phyloP scores from a whole-genome alignment of 2,329 filamentous ascomycete species.

The Aspergillus ochraceoroseus region DNA sequence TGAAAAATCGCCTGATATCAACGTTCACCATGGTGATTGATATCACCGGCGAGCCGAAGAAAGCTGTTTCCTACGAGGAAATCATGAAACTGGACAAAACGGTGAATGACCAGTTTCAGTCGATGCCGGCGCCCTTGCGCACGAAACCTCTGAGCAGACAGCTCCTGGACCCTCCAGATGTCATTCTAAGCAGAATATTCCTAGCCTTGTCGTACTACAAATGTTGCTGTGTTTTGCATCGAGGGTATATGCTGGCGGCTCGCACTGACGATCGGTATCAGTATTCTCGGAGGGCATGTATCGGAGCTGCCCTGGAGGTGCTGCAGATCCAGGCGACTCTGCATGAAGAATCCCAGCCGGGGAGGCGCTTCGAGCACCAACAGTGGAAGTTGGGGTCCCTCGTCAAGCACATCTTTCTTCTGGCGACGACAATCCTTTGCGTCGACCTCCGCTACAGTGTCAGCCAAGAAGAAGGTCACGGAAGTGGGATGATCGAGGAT shows the following conservation, averaged over 20 bases:
- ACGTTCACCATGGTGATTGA: constrained; percentile 14
- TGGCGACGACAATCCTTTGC: constrained; percentile 47
- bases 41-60: constrained; percentile 9
- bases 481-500: too few relatives aligned
- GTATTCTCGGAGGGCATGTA: constrained; percentile 42
- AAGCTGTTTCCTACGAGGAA: constrained; percentile 18
- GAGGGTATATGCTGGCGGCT: constrained; percentile 20
- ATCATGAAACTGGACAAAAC: constrained; percentile 21
- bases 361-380: constrained; percentile 39
- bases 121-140: constrained; percentile 16
- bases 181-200: constrained; percentile 7
- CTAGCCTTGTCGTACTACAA: constrained; percentile 9
- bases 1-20: constrained; percentile 21
- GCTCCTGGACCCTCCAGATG: constrained; percentile 8
- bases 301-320: constrained; percentile 45
- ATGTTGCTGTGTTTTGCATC: constrained; percentile 11
- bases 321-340: constrained; percentile 44
- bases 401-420: constrained; percentile 40
- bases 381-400: constrained; percentile 45
- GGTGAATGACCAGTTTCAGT: too few relatives aligned
- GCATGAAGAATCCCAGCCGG: constrained; percentile 40
- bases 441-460: constrained; percentile 38
- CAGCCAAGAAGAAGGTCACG: too few relatives aligned
- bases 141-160: constrained; percentile 9
- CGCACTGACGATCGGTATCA: constrained; percentile 35